Evolutionary conservation across 78 protist genomes (phyloP).

Genomic region (Ministeria vibrans): DNA sequence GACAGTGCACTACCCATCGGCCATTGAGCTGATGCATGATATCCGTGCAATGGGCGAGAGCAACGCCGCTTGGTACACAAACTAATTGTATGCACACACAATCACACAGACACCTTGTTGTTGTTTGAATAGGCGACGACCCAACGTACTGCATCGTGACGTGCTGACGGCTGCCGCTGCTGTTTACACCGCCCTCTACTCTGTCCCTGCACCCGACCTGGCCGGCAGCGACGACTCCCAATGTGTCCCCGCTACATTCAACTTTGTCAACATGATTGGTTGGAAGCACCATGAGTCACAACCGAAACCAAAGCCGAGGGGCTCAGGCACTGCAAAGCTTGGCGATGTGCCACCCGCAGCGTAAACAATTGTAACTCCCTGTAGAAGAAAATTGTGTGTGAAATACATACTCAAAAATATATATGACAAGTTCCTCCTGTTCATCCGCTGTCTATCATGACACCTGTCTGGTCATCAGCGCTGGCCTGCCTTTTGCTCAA

Average conservation of each 20-base stretch:
- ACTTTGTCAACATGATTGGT: constrained; percentile 4
- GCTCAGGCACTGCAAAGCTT: not conserved
- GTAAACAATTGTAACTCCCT: too few species aligned
- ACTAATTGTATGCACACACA: not conserved
- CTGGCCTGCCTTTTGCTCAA: too few species aligned
- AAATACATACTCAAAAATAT: too few species aligned
- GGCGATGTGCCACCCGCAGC: too few species aligned
- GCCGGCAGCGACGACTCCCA: not conserved
- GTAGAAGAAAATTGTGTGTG: too few species aligned
- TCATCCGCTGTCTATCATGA: too few species aligned
- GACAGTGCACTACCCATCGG: not conserved
- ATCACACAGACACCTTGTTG: not conserved
- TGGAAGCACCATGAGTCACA: constrained; percentile 17
- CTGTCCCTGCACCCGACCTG: too few species aligned
- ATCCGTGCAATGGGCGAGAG: constrained; percentile 7
- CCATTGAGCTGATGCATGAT: not conserved
- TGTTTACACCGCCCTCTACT: not conserved
- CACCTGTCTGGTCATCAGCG: too few species aligned
- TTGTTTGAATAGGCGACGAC: not conserved
- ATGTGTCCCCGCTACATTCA: constrained; percentile 25
- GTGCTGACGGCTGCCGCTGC: constrained; percentile 4
- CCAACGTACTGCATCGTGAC: not conserved
- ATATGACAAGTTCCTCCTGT: too few species aligned
- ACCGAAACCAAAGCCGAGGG: not conserved
- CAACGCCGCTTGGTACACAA: not conserved